These are phyloP conservation scores for Metschnikowia cerradonensis DNA, from an alignment of 805 yeast genomes.

Conservation along the genomic window DNA sequence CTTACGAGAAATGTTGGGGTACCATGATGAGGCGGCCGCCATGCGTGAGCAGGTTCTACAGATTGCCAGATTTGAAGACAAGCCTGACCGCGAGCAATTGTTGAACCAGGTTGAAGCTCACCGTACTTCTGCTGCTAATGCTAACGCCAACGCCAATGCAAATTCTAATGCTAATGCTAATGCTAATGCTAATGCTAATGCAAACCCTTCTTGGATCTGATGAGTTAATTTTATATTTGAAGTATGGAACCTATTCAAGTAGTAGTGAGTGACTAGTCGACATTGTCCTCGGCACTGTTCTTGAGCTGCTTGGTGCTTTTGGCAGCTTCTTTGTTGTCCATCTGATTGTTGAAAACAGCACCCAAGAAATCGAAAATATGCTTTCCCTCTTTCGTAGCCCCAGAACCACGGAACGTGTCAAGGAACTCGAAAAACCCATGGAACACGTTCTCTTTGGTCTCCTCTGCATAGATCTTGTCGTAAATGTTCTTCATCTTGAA, in stretches of 20 bases:
- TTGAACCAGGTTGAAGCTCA: conserved; percentile 13
- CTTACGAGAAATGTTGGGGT: not conserved
- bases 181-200: conserved; percentile 8
- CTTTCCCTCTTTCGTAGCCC: conserved; percentile 34
- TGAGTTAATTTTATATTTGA: not conserved
- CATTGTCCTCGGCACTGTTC: conserved; percentile 8
- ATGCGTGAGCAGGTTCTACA: conserved; percentile 9
- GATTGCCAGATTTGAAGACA: not conserved
- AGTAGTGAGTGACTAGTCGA: conserved; percentile 5
- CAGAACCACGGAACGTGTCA: conserved; percentile 59
- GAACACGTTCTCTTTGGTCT: conserved; percentile 79
- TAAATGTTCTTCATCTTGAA: conserved; percentile 88
- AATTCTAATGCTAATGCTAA: too few species aligned
- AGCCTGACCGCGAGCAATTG: conserved; percentile 7
- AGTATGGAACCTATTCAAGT: not conserved
- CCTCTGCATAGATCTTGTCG: conserved; percentile 89
- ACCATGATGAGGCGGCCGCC: conserved; percentile 3
- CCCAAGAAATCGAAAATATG: conserved; percentile 58
- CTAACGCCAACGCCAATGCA: conserved; percentile 2
- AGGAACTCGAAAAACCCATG: conserved; percentile 89
- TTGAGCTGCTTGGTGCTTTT: conserved; percentile 6
- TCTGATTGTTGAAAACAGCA: conserved; percentile 31
- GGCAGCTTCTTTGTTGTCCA: conserved; percentile 14
- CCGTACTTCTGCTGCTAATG: conserved; percentile 11
- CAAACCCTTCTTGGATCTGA: conserved; percentile 19